A percentile compares a stretch with the other conserved stretches of the same genome.
Conservation (phyloP, 108 stramenopile genomes). For the Discostella pseudostelligera region DNA sequence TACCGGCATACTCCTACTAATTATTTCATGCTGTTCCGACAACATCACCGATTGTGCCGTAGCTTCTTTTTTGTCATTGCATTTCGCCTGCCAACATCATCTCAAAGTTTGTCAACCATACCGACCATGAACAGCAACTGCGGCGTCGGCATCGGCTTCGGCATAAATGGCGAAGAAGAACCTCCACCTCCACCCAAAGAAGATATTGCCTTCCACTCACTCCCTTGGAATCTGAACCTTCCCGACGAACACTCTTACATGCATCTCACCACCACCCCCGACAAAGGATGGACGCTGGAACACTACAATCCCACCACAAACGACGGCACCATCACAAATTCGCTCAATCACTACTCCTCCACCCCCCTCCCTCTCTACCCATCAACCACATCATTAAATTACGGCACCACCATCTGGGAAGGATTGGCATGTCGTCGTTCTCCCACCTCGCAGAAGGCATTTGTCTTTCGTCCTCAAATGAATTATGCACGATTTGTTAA, state of each 20-base stretch:
- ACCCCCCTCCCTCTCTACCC: constrained; percentile 59
- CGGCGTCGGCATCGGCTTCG: background rate
- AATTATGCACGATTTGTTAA: constrained; percentile 65
- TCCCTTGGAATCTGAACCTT: constrained; percentile 84
- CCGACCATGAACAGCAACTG: background rate
- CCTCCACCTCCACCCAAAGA: constrained; percentile 51
- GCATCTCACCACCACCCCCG: constrained; percentile 60
- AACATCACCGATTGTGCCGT: too few species aligned
- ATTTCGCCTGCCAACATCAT: too few species aligned
- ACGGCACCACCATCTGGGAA: constrained; percentile 87
- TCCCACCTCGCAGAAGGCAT: constrained; percentile 50
- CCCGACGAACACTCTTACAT: constrained; percentile 71
- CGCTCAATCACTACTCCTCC: constrained; percentile 52
- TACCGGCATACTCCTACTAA: too few species aligned
- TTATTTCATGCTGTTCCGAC: too few species aligned
- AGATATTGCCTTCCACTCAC: constrained; percentile 65
- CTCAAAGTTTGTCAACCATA: too few species aligned
- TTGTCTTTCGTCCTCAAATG: constrained; percentile 77
- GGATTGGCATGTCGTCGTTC: constrained; percentile 79
- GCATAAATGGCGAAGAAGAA: background rate
- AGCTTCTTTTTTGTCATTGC: too few species aligned
- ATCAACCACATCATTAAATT: constrained; percentile 76
- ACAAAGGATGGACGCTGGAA: constrained; percentile 60
- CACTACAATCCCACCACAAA: constrained; percentile 66
- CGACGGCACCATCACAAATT: constrained; percentile 49